Base-by-base conservation (phyloP, 331 rosid species). In the Rhamnella rubrinervis region DNA sequence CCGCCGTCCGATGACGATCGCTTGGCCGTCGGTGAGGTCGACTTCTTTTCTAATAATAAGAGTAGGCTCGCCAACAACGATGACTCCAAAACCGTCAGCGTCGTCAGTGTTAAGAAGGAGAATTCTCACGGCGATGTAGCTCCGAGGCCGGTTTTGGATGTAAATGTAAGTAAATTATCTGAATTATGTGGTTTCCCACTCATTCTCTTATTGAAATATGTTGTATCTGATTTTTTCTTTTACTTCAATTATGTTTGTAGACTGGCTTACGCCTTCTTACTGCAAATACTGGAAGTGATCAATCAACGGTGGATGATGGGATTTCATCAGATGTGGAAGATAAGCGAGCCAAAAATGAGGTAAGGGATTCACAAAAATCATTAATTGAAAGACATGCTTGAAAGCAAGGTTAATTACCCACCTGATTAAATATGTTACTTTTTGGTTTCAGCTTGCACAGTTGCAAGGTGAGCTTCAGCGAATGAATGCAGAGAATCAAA, bases 281-380 rank as follows among this genome's bases (percentile, higher is more conserved):
- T 55, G 96, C 88, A 4, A 89, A 95, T 65, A 81, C 90, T 0
- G 85, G 96, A 8, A 95, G 99, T 46, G 97, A 95, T 77, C 89
- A 95, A 77, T 95, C 99, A n/a, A 85, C 85, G 55, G 89, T 95
- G 15, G 96, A 89, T 50, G 99, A 95, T 72, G 99, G 93, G n/a
- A 67, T 83, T 72, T 87, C 97, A 31, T 85, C 97, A 0, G 90
- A 95, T 68, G 80, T 67, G 7, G 93, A 87, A 52, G 80, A 82
- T 59, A 88, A 83, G 68, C 78, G 88, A 74, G 82, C 86, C 66
- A 93, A 83, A 62, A 79, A 63, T 51, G 96, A 89, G 98, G 98
- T 95, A 76, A 53, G 52, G 39, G 35, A 31, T 31, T 31, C 5
- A 31, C 35, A 31, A 31, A 31, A 31, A 31, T 31, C 35, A 31